These are phyloP conservation scores for Xylariaceae sp. DNA, from an alignment of 2,329 filamentous ascomycete species.

Conservation along the genomic window DNA sequence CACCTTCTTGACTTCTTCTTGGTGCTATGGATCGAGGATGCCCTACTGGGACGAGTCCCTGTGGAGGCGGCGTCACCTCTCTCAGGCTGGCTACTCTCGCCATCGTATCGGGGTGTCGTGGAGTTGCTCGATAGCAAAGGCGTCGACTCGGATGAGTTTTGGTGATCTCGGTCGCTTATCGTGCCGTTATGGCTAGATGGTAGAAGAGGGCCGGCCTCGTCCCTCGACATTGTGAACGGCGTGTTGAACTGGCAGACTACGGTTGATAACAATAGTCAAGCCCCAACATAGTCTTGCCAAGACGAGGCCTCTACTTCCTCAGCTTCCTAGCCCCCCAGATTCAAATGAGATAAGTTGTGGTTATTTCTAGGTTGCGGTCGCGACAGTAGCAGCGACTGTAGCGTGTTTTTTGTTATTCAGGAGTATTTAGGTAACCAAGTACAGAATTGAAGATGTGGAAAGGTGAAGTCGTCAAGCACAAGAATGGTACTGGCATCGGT, in stretches of 20 bases:
- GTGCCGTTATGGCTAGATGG: constrained; percentile 25
- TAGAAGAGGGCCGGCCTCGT: constrained; percentile 13
- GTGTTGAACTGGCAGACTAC: constrained; percentile 1
- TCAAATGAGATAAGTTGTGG: too few species aligned
- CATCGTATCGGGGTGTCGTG: constrained; percentile 36
- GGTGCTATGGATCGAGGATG: constrained; percentile 22
- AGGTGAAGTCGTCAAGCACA: too few species aligned
- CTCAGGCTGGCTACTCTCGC: constrained; percentile 28
- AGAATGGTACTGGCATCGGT: too few species aligned
- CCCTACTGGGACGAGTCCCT: constrained; percentile 25
- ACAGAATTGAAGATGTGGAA: too few species aligned
- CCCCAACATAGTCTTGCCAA: constrained; percentile 6
- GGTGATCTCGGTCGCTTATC: constrained; percentile 16
- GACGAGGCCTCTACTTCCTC: too few species aligned
- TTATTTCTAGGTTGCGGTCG: too few species aligned
- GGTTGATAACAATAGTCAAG: constrained; percentile 7
- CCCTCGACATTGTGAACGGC: constrained; percentile 11
- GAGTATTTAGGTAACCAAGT: too few species aligned
- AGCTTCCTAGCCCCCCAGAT: too few species aligned
- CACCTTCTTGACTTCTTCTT: constrained; percentile 52
- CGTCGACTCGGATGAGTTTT: constrained; percentile 40
- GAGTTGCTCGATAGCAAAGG: constrained; percentile 42
- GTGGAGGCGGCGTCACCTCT: constrained; percentile 29
- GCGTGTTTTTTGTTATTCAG: too few species aligned
- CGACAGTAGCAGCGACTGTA: too few species aligned